Percentiles rank a stretch among this genome's conserved stretches.
Evolutionary conservation across 305 asterid species (phyloP).

Genomic region (Fraxinus xanthoxyloides): DNA sequence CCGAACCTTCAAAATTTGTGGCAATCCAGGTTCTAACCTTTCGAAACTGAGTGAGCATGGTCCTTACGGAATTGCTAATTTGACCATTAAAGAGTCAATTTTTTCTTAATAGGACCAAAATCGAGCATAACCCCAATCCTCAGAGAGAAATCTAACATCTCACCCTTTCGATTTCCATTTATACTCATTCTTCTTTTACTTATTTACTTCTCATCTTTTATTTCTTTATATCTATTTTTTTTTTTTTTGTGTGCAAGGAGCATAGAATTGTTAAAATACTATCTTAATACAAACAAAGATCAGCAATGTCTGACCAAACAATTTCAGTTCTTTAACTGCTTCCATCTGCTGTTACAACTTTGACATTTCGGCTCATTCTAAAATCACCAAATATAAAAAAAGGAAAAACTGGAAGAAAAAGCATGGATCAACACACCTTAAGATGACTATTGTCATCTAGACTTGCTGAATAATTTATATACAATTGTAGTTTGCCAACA

Average conservation of each 20-base stretch:
- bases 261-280: not conserved
- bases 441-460: constrained; percentile 47
- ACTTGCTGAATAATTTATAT: constrained; percentile 43
- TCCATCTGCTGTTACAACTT: not conserved
- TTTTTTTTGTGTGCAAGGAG: not conserved
- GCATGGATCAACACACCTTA: constrained; percentile 33
- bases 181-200: not conserved
- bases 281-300: not conserved
- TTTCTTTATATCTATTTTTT: not conserved
- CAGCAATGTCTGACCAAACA: not conserved
- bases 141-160: not conserved
- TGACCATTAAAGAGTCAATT: not conserved
- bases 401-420: not conserved
- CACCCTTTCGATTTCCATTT: not conserved
- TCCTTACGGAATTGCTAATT: not conserved
- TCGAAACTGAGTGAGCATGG: not conserved
- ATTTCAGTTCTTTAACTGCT: not conserved
- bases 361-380: not conserved
- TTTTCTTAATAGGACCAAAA: not conserved
- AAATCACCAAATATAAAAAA: not conserved
- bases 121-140: not conserved
- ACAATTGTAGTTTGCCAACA: constrained; percentile 51
- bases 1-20: not conserved
- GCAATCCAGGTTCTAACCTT: not conserved
- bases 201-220: not conserved